phyloP scores from a whole-genome alignment of 176 grass and related monocot species.

The Poa pratensis region DNA sequence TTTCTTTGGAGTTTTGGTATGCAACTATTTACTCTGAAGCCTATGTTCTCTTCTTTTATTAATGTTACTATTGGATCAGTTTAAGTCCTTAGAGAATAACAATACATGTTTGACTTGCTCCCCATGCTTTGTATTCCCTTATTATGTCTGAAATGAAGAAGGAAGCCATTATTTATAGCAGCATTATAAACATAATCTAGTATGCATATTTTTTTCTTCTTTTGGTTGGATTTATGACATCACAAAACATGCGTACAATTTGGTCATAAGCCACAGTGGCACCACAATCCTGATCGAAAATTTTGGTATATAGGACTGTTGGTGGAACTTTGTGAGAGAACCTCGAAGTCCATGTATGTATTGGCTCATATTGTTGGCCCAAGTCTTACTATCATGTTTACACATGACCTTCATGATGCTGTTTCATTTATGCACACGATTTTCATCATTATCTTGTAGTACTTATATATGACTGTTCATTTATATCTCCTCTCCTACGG shows the following conservation, averaged over 20 bases:
- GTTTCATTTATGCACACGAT: conserved; percentile 3
- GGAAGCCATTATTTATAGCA: not conserved
- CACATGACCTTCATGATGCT: not conserved
- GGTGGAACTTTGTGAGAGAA: conserved; percentile 12
- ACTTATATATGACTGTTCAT: conserved; percentile 21
- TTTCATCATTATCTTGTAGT: conserved; percentile 20
- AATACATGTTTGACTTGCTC: conserved; percentile 29
- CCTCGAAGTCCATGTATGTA: conserved; percentile 13
- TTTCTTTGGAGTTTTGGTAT: conserved; percentile 95
- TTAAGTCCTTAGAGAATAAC: conserved; percentile 7
- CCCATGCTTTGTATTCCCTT: conserved; percentile 25
- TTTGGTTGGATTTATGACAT: conserved; percentile 30
- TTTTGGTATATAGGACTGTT: conserved; percentile 9
- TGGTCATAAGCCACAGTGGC: conserved; percentile 26
- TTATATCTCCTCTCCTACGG: not conserved
- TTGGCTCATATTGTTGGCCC: conserved; percentile 10
- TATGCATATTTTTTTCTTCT: not conserved
- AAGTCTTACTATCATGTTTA: conserved; percentile 22
- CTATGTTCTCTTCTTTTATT: conserved; percentile 18
- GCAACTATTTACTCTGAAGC: conserved; percentile 37
- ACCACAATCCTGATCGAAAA: not conserved
- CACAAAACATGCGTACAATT: conserved; percentile 10
- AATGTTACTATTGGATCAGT: conserved; percentile 29
- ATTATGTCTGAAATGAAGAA: not conserved
- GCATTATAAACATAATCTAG: conserved; percentile 26